Evolutionary conservation across 2,329 filamentous ascomycete genomes (phyloP).

Genomic region (Chalara sp.): DNA sequence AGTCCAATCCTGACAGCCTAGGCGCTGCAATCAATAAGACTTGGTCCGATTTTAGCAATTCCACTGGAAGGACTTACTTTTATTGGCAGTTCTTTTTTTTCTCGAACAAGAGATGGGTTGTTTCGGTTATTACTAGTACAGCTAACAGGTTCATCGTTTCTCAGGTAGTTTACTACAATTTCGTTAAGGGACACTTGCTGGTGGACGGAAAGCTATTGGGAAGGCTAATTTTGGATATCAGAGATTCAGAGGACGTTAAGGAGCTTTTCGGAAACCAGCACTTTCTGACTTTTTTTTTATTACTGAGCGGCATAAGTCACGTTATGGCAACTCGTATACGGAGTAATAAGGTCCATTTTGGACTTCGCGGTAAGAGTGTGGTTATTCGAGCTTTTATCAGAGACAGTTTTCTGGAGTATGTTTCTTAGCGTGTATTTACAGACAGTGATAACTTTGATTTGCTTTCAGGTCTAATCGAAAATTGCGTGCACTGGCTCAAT

Average conservation of each 20-base stretch:
- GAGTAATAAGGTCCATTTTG: slow-evolving; percentile 46
- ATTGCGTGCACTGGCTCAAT: slow-evolving; percentile 54
- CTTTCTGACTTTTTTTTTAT: slow-evolving; percentile 46
- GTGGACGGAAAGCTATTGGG: slow-evolving; percentile 41
- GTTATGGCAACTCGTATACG: slow-evolving; percentile 28
- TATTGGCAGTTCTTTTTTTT: slow-evolving; percentile 19
- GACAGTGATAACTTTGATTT: slow-evolving; percentile 35
- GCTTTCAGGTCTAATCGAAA: slow-evolving; percentile 40
- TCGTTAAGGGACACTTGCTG: slow-evolving; percentile 40
- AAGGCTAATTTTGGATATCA: slow-evolving; percentile 46
- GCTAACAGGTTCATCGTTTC: slow-evolving; percentile 11
- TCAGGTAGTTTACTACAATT: slow-evolving; percentile 36
- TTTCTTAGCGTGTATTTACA: slow-evolving; percentile 29
- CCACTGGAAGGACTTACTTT: slow-evolving; percentile 10
- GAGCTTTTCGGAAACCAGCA: slow-evolving; percentile 47
- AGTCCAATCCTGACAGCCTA: slow-evolving; percentile 22
- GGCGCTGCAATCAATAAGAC: slow-evolving; percentile 29
- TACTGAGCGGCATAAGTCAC: slow-evolving; percentile 46
- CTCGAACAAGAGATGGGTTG: slow-evolving; percentile 27
- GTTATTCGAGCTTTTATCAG: slow-evolving; percentile 36
- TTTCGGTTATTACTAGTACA: slow-evolving; percentile 22
- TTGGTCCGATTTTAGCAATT: slow-evolving; percentile 34
- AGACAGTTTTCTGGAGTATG: slow-evolving; percentile 26
- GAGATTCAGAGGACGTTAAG: slow-evolving; percentile 33
- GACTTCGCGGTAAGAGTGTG: slow-evolving; percentile 33